These are phyloP conservation scores for Ramicandelaber brevisporus DNA, from an alignment of 192 early-diverging fungal genomes.

Conservation along the genomic window DNA sequence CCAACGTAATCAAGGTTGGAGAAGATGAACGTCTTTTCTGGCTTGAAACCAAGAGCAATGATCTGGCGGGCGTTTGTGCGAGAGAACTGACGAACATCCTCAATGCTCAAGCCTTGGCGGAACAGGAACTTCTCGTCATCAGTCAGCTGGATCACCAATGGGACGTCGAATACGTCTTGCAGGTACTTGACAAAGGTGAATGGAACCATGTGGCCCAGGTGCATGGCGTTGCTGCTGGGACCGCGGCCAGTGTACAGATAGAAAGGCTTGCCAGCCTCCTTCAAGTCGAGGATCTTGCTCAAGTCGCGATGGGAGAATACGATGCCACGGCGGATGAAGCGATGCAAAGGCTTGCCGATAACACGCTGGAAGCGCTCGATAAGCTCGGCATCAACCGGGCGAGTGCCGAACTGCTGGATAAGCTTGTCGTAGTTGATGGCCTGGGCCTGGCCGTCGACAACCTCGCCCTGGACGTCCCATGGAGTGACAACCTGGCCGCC, in stretches of 20 bases:
- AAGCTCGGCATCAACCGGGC: conserved; percentile 41
- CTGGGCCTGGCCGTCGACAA: conserved; percentile 58
- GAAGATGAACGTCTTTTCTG: conserved; percentile 93
- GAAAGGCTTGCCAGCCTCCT: conserved; percentile 92
- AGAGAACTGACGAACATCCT: conserved; percentile 47
- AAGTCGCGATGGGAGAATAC: conserved; percentile 94
- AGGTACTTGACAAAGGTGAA: conserved; percentile 95
- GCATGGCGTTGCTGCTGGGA: conserved; percentile 76
- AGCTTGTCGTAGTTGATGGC: conserved; percentile 88
- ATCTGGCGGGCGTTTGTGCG: conserved; percentile 75
- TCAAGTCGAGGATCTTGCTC: conserved; percentile 54
- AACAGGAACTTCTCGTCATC: conserved; percentile 99
- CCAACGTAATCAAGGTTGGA: conserved; percentile 77
- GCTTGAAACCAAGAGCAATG: conserved; percentile 82
- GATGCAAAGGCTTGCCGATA: conserved; percentile 62
- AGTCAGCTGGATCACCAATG: conserved; percentile 88
- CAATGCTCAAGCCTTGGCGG: conserved; percentile 64
- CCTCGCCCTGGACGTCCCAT: conserved; percentile 81
- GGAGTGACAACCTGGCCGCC: conserved; percentile 49
- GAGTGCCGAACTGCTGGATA: conserved; percentile 69
- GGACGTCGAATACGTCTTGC: conserved; percentile 87
- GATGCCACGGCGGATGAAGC: conserved; percentile 61
- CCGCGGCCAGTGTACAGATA: conserved; percentile 95
- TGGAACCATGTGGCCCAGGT: conserved; percentile 88
- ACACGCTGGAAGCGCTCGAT: conserved; percentile 57